Evolutionary conservation across 495 filamentous ascomycete genomes (phyloP).

Genomic region (Hyphodiscus hymeniophilus): DNA sequence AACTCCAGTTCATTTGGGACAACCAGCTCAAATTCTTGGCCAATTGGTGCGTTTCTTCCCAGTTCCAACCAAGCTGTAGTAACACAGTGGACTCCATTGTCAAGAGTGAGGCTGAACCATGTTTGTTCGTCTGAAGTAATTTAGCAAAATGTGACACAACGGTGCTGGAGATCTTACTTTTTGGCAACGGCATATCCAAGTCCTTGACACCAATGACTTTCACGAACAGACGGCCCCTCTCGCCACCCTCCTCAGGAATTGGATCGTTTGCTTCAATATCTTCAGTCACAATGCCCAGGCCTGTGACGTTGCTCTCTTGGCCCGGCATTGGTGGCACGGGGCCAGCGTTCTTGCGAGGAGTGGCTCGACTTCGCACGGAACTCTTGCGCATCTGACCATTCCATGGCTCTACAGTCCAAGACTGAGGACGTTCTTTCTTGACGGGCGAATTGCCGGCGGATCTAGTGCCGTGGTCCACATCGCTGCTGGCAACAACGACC

Average conservation of each 20-base stretch:
- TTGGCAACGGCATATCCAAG: slow-evolving; percentile 81
- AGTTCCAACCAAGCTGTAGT: slow-evolving; percentile 94
- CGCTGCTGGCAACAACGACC: slow-evolving; percentile 77
- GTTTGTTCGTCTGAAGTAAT: slow-evolving; percentile 51
- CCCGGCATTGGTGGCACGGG: slow-evolving; percentile 79
- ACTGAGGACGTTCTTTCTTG: slow-evolving; percentile 68
- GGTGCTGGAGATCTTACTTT: slow-evolving; percentile 48
- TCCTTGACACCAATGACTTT: slow-evolving; percentile 97
- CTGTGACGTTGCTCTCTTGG: slow-evolving; percentile 67
- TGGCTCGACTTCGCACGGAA: slow-evolving; percentile 35
- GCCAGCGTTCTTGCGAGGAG: slow-evolving; percentile 53
- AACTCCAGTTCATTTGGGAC: slow-evolving; percentile 96
- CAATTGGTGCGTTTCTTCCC: slow-evolving; percentile 87
- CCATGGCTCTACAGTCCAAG: slow-evolving; percentile 96
- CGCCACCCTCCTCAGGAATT: slow-evolving; percentile 65
- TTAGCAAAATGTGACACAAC: slow-evolving; percentile 22
- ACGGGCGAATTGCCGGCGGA: slow-evolving; percentile 65
- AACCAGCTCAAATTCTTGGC: slow-evolving; percentile 96
- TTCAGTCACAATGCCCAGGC: slow-evolving; percentile 46
- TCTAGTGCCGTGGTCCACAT: slow-evolving; percentile 46
- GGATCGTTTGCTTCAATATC: slow-evolving; percentile 44
- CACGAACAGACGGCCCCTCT: slow-evolving; percentile 89
- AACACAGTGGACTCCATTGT: slow-evolving; percentile 96
- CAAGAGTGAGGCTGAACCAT: slow-evolving; percentile 88
- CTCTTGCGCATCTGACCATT: slow-evolving; percentile 66